Base-by-base conservation (phyloP, 352 stramenopile species). In the Globisporangium takayamanum region DNA sequence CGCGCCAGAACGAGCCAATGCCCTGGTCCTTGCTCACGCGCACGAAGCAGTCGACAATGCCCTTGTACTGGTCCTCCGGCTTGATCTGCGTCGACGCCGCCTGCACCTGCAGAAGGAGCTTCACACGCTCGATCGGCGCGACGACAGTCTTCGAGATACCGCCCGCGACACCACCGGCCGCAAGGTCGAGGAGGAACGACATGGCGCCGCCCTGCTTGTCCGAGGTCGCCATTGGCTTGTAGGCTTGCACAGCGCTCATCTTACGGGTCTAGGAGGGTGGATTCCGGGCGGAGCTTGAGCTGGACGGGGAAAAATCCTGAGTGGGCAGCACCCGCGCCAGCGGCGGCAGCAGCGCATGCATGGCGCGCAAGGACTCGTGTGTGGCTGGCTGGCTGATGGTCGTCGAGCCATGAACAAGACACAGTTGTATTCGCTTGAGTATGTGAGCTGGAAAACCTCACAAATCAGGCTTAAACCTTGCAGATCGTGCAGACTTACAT, bases 71-170 rank as follows among this genome's bases (percentile, higher is more conserved):
- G 76, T 94, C 80, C 70, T 95, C 83, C 5, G 82, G 76, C 80
- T 94, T 94, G 71, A 97, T 96, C 73, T 95, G 84, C 57, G 85
- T 82, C 69, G 87, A 95, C 3, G 84, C 87, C 30, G 86, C 81
- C 74, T 97, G 89, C 58, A 96, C 87, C 76, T 97, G 89, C 55
- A 97, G 80, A 7, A 97, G 76, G 51, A 97, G 84, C 80, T 97
- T 97, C 25, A 97, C 87, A 69, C 89, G 85, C 70, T 96, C 88
- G 52, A 96, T 94, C 56, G 88, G 88, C 49, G 88, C 89, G 41
- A 96, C 85, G 36, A 84, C 79, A 46, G 89, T 97, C 84, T 97
- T 97, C 57, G 87, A 94, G 75, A 96, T 94, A 64, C 73, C 78
- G 52, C 86, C 88, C 28, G 89, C 81, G 15, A 96, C 72, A 66